Evolutionary conservation across 176 grass and related monocot species (phyloP).

Genomic region (Bonia amplexicaulis): DNA sequence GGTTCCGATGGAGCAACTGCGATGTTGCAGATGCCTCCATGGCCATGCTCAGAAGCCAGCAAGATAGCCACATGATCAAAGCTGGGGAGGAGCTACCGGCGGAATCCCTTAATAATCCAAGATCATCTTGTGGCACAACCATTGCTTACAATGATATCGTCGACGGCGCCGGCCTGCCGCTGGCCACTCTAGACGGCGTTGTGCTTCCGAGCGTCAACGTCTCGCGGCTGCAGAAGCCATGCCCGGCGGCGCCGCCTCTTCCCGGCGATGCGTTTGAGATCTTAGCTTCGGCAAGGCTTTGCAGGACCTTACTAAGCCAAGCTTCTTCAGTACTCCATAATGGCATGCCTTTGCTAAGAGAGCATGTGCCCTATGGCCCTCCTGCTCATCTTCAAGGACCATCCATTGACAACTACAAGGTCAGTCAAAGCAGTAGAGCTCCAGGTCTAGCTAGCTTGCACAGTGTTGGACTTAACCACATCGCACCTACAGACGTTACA

Average conservation of each 20-base stretch:
- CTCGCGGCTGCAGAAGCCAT: slow-evolving; percentile 28
- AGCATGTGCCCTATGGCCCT: slow-evolving; percentile 52
- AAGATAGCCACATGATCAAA: slow-evolving; percentile 47
- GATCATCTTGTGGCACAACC: slow-evolving; percentile 28
- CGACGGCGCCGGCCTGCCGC: slow-evolving; percentile 21
- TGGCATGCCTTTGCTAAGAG: slow-evolving; percentile 36
- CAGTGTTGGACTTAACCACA: too few species aligned
- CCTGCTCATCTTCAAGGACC: slow-evolving; percentile 47
- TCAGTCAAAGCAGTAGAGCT: slow-evolving; percentile 23
- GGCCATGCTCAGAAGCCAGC: slow-evolving; percentile 12
- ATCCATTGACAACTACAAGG: slow-evolving; percentile 49
- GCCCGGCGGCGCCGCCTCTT: not conserved
- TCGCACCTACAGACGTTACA: too few species aligned
- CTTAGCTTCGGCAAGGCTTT: slow-evolving; percentile 45
- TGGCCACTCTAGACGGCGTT: slow-evolving; percentile 2
- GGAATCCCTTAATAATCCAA: not conserved
- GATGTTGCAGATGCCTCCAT: slow-evolving; percentile 6
- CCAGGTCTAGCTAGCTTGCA: not conserved
- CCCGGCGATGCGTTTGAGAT: slow-evolving; percentile 48
- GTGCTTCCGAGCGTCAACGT: slow-evolving; percentile 47
- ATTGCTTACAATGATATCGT: slow-evolving; percentile 13
- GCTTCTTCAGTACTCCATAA: slow-evolving; percentile 27
- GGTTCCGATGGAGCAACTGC: slow-evolving; percentile 61
- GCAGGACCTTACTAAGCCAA: slow-evolving; percentile 40
- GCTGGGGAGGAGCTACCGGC: slow-evolving; percentile 16